phyloP scores from a whole-genome alignment of 2,329 filamentous ascomycete species.

The Gliomastix tumulicola region DNA sequence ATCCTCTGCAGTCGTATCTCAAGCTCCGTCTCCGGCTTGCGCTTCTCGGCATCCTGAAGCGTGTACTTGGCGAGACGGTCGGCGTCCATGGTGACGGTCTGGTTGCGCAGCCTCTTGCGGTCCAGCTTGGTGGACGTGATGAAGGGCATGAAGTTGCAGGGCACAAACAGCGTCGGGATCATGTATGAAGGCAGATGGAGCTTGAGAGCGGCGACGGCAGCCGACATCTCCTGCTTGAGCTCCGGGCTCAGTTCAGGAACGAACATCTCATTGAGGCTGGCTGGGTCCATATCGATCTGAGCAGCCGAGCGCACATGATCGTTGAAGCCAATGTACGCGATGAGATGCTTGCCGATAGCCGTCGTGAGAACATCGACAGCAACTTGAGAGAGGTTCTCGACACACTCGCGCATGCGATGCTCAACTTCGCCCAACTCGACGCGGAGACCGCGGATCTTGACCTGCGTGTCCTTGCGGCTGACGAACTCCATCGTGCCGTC shows the following conservation, averaged over 20 bases:
- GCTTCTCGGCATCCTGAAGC: slow-evolving; percentile 12
- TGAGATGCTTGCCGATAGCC: slow-evolving; percentile 1
- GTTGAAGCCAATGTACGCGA: background rate
- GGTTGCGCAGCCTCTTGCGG: slow-evolving; percentile 3
- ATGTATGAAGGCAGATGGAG: slow-evolving; percentile 8
- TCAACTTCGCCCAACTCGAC: slow-evolving; percentile 2
- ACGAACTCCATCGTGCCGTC: slow-evolving; percentile 2
- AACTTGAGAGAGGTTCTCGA: background rate
- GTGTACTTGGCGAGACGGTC: slow-evolving; percentile 1
- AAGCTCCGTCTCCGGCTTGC: slow-evolving; percentile 20
- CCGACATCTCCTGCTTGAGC: slow-evolving; percentile 6
- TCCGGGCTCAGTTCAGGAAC: background rate
- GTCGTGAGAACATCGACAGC: slow-evolving; percentile 1
- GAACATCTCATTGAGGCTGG: slow-evolving; percentile 3
- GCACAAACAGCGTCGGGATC: slow-evolving; percentile 7
- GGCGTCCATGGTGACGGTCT: background rate
- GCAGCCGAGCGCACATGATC: no score
- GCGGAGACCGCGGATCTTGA: slow-evolving; percentile 3
- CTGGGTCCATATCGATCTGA: no score
- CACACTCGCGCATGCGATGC: background rate
- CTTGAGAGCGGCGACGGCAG: slow-evolving; percentile 6
- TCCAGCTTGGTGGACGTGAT: slow-evolving; percentile 8
- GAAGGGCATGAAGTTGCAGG: slow-evolving; percentile 5
- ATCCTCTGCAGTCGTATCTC: slow-evolving; percentile 20
- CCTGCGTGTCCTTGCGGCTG: slow-evolving; percentile 2